Evolutionary conservation across 352 stramenopile genomes (phyloP).

Genomic region (Globisporangium irregulare): DNA sequence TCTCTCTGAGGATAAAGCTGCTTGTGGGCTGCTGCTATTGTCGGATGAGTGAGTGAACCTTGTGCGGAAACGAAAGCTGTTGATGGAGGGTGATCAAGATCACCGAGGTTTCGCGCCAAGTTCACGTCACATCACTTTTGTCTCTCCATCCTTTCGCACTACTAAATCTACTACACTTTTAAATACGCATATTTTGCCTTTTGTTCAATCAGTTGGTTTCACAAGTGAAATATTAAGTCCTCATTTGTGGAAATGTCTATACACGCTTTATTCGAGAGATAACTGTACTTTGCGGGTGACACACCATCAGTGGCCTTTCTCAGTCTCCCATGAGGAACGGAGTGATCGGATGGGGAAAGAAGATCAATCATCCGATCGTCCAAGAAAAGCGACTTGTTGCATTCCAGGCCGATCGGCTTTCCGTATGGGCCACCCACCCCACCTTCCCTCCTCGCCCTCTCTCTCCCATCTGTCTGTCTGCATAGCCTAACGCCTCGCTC

Average conservation of each 20-base stretch:
- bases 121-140: not conserved
- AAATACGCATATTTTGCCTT: not conserved
- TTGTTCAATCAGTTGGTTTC: too few species aligned
- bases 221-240: not conserved
- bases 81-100: not conserved
- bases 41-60: too few species aligned
- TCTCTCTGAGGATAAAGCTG: not conserved
- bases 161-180: too few species aligned
- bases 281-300: not conserved
- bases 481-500: not conserved
- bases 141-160: too few species aligned
- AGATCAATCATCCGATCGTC: not conserved
- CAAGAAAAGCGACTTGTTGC: not conserved
- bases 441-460: not conserved
- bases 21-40: too few species aligned
- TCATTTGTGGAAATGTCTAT: not conserved
- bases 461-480: not conserved
- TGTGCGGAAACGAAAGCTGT: too few species aligned
- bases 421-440: not conserved
- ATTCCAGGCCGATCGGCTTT: not conserved
- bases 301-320: conserved; percentile 4
- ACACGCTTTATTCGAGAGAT: not conserved
- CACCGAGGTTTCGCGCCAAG: not conserved
- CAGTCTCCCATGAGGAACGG: not conserved
- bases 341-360: conserved; percentile 2